Conservation (phyloP, 2,329 filamentous ascomycete species). For the Beauveria caledonica region DNA sequence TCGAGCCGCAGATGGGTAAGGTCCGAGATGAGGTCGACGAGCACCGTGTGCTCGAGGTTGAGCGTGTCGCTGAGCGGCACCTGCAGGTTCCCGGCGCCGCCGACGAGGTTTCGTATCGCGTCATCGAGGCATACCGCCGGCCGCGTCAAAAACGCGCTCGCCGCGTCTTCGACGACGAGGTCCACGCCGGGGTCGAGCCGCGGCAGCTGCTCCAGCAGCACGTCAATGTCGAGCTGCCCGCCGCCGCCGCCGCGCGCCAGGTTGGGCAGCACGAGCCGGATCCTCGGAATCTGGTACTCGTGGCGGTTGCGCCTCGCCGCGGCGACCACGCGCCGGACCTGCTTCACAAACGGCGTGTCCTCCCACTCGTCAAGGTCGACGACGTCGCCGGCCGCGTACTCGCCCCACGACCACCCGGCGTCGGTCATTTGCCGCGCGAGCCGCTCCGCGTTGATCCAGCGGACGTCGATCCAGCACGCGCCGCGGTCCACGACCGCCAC, state of each 20-base stretch:
- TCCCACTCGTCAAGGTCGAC: constrained; percentile 28
- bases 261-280: constrained; percentile 28
- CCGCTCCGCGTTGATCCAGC: constrained; percentile 23
- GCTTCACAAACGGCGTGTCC: constrained; percentile 25
- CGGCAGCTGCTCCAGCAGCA: constrained; percentile 24
- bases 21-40: constrained; percentile 33
- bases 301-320: constrained; percentile 29
- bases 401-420: constrained; percentile 34
- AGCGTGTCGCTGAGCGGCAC: constrained; percentile 26
- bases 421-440: constrained; percentile 33
- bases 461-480: constrained; percentile 26
- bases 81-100: constrained; percentile 19
- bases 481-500: constrained; percentile 30
- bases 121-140: constrained; percentile 4
- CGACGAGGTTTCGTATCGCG: constrained; percentile 24
- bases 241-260: constrained; percentile 21
- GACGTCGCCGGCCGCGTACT: constrained; percentile 22
- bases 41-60: constrained; percentile 34
- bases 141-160: constrained; percentile 18
- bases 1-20: constrained; percentile 28
- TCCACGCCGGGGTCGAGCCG: constrained; percentile 24
- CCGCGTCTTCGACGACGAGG: constrained; percentile 25
- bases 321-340: constrained; percentile 25
- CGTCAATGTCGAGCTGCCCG: constrained; percentile 21
- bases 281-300: constrained; percentile 28